Conservation (phyloP, 2,329 filamentous ascomycete species). For the Claviceps digitariae region DNA sequence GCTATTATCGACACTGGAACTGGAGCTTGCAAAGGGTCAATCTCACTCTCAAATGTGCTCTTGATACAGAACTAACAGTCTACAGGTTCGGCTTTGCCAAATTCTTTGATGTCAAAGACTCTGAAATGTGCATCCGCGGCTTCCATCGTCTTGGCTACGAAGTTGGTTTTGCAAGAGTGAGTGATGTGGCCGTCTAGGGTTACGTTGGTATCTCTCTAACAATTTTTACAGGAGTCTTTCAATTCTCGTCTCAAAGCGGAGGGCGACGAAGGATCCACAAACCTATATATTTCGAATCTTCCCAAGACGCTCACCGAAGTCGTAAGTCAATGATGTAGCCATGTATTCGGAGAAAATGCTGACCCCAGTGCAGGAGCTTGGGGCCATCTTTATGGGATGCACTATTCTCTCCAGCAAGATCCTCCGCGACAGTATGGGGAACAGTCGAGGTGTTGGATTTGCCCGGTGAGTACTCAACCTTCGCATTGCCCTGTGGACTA, state of each 20-base stretch:
- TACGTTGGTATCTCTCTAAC: slow-evolving; percentile 12
- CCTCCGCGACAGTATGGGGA: slow-evolving; percentile 78
- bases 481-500: background rate
- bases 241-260: slow-evolving; percentile 97
- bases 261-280: slow-evolving; percentile 78
- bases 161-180: slow-evolving; percentile 86
- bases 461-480: slow-evolving; percentile 53
- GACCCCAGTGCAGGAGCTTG: slow-evolving; percentile 44
- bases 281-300: slow-evolving; percentile 95
- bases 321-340: slow-evolving; percentile 37
- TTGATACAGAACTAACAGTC: slow-evolving; percentile 2
- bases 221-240: slow-evolving; percentile 65
- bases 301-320: slow-evolving; percentile 86
- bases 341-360: background rate
- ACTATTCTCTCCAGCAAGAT: slow-evolving; percentile 90
- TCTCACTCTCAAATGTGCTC: slow-evolving; percentile 6
- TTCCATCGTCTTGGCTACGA: slow-evolving; percentile 94
- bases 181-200: slow-evolving; percentile 13
- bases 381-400: slow-evolving; percentile 65
- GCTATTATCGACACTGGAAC: slow-evolving; percentile 94
- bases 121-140: slow-evolving; percentile 89
- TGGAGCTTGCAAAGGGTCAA: slow-evolving; percentile 89
- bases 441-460: slow-evolving; percentile 94
- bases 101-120: slow-evolving; percentile 75
- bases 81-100: slow-evolving; percentile 95